Evolutionary conservation across 2,329 filamentous ascomycete genomes (phyloP), one percentile per base, ranked within the genome.

Genomic region (Dryadomyces sulphureus): DNA sequence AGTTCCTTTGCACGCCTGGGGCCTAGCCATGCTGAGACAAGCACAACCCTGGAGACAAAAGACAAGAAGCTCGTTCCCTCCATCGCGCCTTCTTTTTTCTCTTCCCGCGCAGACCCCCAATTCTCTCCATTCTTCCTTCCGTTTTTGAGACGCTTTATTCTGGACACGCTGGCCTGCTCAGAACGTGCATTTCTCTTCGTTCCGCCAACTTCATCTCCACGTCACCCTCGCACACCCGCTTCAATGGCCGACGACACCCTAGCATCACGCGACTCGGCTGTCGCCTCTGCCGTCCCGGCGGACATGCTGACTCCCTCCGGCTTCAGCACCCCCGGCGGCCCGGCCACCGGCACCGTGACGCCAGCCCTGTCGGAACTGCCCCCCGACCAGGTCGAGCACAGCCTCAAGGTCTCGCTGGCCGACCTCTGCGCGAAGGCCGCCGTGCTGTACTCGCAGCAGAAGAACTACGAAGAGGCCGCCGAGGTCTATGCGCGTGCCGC

Each of bases 401-500:
- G 56, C 50, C 60, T 63, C 43, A 77, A 72, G 60, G 77, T 82
- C 49, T 80, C 79, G 35, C 73, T 94, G 40, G 77, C 81, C 50
- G 82, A 93, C 59, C 73, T 95, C 53, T 81, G 77, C 57, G 82
- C 84, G 50, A 82, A 83, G 60, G 92, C 85, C 36, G 81, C 84
- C 19, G 79, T 87, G 17, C 79, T 94, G 55, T 96, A 94, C 65
- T 81, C 82, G 20, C 81, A 89, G 59, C 94, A 90, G 67, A 84
- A 93, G 62, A 50, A 53, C 47, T 94, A 88, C 63, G 77, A 83
- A 45, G 80, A 81, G 42, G 88, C 92, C 9, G 78, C 87, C 47
- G 90, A 96, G 58, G 69, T 89, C 52, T 96, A 89, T 66, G 89
- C 88, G 38, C 77, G 81, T 57, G 92, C 92, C 27, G 86, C 86